phyloP scores from a whole-genome alignment of 345 rosid genomes.

The Eucalyptus shirleyi region DNA sequence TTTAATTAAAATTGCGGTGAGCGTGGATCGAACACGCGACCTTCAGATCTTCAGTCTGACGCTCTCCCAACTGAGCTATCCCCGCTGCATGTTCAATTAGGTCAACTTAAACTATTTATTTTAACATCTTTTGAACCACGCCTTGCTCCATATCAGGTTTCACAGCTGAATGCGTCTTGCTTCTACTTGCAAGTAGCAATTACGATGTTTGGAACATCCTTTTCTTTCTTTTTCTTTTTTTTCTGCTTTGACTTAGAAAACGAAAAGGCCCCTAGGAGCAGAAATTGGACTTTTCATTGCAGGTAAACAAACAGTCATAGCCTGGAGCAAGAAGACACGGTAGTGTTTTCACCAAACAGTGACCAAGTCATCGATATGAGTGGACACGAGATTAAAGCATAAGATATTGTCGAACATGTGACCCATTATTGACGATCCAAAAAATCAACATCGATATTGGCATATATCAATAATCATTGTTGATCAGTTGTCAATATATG shows the following conservation, averaged over 20 bases:
- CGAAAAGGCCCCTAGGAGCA: neutral
- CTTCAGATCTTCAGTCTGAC: conserved; percentile 98
- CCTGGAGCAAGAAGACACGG: neutral
- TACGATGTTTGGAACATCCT: neutral
- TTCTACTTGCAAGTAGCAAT: neutral
- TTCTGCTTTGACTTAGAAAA: neutral
- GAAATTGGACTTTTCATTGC: neutral
- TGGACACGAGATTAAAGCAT: neutral
- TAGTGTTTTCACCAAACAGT: neutral
- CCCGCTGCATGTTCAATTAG: neutral
- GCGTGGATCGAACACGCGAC: conserved; percentile 92
- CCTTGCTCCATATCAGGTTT: neutral
- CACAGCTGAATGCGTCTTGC: neutral
- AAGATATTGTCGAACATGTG: neutral
- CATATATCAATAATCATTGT: neutral
- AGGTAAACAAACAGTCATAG: neutral
- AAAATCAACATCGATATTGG: neutral
- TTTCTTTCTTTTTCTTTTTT: neutral
- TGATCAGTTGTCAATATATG: neutral
- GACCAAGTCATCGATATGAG: neutral
- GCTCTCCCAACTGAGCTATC: conserved; percentile 98
- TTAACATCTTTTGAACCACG: neutral
- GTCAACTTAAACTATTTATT: neutral
- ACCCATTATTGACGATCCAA: neutral
- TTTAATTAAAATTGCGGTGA: conserved; percentile 35